phyloP scores from a whole-genome alignment of 1,284 basidiomycete genomes.

The Sporisorium sorghi region DNA sequence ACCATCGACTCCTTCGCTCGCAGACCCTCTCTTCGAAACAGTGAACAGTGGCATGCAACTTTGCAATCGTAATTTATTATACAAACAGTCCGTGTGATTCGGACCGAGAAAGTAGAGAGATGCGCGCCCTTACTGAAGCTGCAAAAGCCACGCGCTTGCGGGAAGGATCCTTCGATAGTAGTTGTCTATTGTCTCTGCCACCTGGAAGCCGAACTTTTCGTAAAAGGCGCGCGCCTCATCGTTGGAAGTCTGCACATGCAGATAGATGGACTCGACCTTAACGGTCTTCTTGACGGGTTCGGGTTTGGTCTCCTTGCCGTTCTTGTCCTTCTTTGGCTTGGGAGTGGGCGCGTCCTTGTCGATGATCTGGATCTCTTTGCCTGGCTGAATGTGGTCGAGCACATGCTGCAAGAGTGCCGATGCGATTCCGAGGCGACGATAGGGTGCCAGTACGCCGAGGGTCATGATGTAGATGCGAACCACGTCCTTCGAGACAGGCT shows the following conservation, averaged over 20 bases:
- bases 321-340: slow-evolving; percentile 53
- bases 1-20: neutral
- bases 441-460: slow-evolving; percentile 70
- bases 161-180: slow-evolving; percentile 68
- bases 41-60: slow-evolving; percentile 7
- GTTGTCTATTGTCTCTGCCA: slow-evolving; percentile 57
- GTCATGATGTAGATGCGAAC: slow-evolving; percentile 70
- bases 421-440: slow-evolving; percentile 70
- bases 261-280: slow-evolving; percentile 63
- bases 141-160: slow-evolving; percentile 69
- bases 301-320: slow-evolving; percentile 50
- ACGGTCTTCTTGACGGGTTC: slow-evolving; percentile 42
- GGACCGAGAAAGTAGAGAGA: neutral
- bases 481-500: slow-evolving; percentile 46
- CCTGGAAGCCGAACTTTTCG: slow-evolving; percentile 69
- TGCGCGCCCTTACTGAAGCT: slow-evolving; percentile 27
- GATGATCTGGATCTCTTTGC: slow-evolving; percentile 48
- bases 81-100: slow-evolving; percentile 4
- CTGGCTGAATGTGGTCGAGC: slow-evolving; percentile 62
- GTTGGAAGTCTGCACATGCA: slow-evolving; percentile 70
- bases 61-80: neutral
- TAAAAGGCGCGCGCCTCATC: slow-evolving; percentile 68
- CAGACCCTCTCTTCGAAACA: neutral
- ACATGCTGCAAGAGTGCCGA: slow-evolving; percentile 66
- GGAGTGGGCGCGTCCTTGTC: slow-evolving; percentile 33